Conservation (phyloP, 75 land plant species). For the Picea glauca region DNA sequence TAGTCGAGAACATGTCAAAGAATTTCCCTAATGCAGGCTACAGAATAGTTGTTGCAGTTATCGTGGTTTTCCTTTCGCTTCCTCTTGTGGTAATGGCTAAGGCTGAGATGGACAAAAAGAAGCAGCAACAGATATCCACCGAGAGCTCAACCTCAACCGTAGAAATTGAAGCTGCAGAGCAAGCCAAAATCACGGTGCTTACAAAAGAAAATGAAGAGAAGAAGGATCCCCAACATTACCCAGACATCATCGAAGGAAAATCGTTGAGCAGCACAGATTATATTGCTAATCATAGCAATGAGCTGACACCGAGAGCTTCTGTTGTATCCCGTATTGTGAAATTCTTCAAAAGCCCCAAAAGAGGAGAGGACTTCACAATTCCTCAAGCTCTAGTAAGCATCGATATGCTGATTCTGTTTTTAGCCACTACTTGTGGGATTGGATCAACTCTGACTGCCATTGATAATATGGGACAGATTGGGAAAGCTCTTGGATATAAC, state of each 20-base stretch:
- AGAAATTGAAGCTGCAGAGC: neutral
- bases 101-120: conserved; percentile 25
- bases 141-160: too few relatives aligned
- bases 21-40: conserved; percentile 13
- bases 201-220: neutral
- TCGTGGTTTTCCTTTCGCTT: conserved; percentile 27
- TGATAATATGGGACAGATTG: conserved; percentile 50
- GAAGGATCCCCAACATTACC: neutral
- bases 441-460: conserved; percentile 54
- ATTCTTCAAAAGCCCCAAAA: neutral
- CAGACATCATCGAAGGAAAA: neutral
- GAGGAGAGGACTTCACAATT: conserved; percentile 49
- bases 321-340: neutral
- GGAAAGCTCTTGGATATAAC: conserved; percentile 50
- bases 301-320: neutral
- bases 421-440: conserved; percentile 29
- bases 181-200: neutral
- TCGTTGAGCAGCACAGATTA: neutral
- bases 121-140: neutral
- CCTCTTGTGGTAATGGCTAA: conserved; percentile 28
- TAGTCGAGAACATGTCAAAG: conserved; percentile 14
- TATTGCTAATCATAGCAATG: neutral
- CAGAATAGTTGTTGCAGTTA: conserved; percentile 19
- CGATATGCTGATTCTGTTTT: conserved; percentile 54
- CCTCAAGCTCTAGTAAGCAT: conserved; percentile 48